Base-by-base conservation (phyloP, 169 alveolate species). In the Eimeria sp. region DNA sequence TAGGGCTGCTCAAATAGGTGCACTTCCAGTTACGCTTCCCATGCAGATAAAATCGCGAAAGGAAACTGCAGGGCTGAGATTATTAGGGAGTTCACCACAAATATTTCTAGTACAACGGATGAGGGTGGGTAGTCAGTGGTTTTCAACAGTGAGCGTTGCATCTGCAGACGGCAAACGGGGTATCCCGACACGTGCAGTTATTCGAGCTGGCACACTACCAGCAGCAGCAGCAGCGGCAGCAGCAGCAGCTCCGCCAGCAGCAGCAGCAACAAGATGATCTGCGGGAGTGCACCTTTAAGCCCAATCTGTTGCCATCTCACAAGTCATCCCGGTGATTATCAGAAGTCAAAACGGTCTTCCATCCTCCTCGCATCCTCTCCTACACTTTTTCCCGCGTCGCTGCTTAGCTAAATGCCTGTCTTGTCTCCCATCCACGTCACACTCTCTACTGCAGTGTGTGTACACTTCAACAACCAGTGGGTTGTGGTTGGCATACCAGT, bases 111-210 rank as follows among this genome's bases (percentile, higher is more conserved):
- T 6, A 13, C n/a, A 72, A 14, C 5, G 14, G 30, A 72, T 30
- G 4, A 72, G n/a, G 14, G 13, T 40, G 82, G 51, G 82, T 13
- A 0, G 10, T 40, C 27, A 72, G 1, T 9, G 82, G 51, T 11
- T 5, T 72, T 40, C 27, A 72, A 16, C 30, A 4, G 51, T 72
- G 45, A 10, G 75, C 34, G 45, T 30, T 34, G 47, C 20, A 34
- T 6, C 54, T 58, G 73, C 91, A 83, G 73, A 54, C 70, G 20
- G 18, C 61, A 27, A 27, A 30, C 54, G 91, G 91, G 30, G 91
- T 83, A 49, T 83, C 91, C 16, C 25, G 91, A 49, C 73, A 83
- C 91, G n/a, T 83, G 91, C 91, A 83, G 75, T 27, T 83, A 27
- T 83, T 54, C 54, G 91, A 49, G 54, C 45, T 83, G 75, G 91